Evolutionary conservation across 805 yeast genomes (phyloP).

Genomic region (Saturnispora zaruensis): DNA sequence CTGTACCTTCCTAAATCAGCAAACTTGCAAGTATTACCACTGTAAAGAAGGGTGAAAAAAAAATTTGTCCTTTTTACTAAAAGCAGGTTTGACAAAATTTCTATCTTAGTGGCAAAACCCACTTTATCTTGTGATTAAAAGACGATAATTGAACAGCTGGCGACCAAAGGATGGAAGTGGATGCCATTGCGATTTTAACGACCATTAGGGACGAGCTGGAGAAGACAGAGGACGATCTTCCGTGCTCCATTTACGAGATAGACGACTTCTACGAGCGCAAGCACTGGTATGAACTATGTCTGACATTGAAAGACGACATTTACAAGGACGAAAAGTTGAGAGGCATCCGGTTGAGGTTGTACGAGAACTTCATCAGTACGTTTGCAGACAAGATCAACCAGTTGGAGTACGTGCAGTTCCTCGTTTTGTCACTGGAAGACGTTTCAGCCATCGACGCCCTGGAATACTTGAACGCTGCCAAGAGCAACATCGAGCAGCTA

Average conservation of each 20-base stretch:
- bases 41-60: background rate
- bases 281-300: constrained; percentile 91
- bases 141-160: background rate
- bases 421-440: constrained; percentile 43
- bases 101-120: constrained; percentile 4
- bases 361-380: constrained; percentile 56
- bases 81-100: background rate
- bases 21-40: background rate
- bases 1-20: background rate
- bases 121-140: background rate
- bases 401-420: constrained; percentile 68
- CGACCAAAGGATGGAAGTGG: constrained; percentile 21
- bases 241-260: constrained; percentile 53
- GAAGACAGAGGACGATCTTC: constrained; percentile 37
- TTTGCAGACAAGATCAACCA: constrained; percentile 70
- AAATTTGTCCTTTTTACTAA: background rate
- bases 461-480: constrained; percentile 36
- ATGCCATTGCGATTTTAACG: constrained; percentile 41
- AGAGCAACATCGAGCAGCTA: constrained; percentile 37
- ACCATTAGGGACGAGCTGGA: constrained; percentile 61
- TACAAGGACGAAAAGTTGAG: constrained; percentile 46
- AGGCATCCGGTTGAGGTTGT: constrained; percentile 56
- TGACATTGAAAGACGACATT: constrained; percentile 47
- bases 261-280: constrained; percentile 85
- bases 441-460: constrained; percentile 41